A percentile compares a stretch with the other conserved stretches of the same genome.
Evolutionary conservation across 176 grass and related monocot genomes (phyloP).

Genomic region (Oryza australiensis): DNA sequence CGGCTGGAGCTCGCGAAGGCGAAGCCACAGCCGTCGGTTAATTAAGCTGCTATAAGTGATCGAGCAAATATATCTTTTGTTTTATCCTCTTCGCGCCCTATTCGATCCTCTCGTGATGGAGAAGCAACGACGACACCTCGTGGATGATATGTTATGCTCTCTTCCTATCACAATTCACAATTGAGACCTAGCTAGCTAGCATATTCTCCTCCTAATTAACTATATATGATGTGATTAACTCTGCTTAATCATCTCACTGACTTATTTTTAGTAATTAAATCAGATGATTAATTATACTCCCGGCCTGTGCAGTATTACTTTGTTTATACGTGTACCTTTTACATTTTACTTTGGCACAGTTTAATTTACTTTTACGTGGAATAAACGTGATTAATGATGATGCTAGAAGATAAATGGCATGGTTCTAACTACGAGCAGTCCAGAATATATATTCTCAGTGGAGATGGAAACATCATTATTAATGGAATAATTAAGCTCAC

Average conservation of each 20-base stretch:
- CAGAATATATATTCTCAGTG: neutral
- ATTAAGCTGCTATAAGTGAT: neutral
- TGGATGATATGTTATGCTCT: neutral
- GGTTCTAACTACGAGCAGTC: no score
- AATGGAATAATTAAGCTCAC: slow-evolving; percentile 35
- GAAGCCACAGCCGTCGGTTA: neutral
- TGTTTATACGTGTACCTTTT: no score
- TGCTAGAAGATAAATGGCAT: no score
- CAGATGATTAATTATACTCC: no score
- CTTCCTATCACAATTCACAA: neutral
- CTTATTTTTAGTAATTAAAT: no score
- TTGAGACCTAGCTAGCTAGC: no score
- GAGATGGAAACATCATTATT: neutral
- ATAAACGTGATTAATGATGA: no score
- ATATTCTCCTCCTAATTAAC: neutral
- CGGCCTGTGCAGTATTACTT: no score
- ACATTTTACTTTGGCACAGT: no score
- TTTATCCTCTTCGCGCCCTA: neutral
- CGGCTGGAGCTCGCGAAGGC: neutral
- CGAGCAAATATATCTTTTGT: neutral
- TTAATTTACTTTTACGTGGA: no score
- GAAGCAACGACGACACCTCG: neutral
- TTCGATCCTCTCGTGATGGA: slow-evolving; percentile 8
- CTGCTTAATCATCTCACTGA: neutral
- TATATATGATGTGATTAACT: neutral